A percentile compares a stretch with the other conserved stretches of the same genome.
phyloP scores from a whole-genome alignment of 1,284 basidiomycete species.

The Mycena sp. region DNA sequence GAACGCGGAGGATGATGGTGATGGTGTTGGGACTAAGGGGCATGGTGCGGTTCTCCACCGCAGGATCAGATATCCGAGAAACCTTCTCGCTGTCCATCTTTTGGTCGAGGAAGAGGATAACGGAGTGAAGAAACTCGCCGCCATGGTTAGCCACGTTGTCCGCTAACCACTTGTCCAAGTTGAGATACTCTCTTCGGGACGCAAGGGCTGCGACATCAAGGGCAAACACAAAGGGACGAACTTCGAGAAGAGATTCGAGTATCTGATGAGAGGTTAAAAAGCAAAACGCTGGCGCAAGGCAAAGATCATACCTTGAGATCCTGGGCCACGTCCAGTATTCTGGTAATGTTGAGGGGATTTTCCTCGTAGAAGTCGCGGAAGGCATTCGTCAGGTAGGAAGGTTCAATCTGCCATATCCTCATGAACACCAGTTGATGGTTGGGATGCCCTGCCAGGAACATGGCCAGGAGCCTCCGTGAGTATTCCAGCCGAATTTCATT shows the following conservation, averaged over 20 bases:
- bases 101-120: slow-evolving; percentile 88
- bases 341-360: slow-evolving; percentile 91
- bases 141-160: slow-evolving; percentile 87
- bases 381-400: slow-evolving; percentile 84
- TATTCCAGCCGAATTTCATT: slow-evolving; percentile 89
- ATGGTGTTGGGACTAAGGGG: slow-evolving; percentile 87
- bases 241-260: slow-evolving; percentile 88
- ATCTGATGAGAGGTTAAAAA: slow-evolving; percentile 61
- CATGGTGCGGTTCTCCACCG: slow-evolving; percentile 84
- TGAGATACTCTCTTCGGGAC: slow-evolving; percentile 92
- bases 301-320: slow-evolving; percentile 81
- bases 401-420: slow-evolving; percentile 93
- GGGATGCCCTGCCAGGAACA: slow-evolving; percentile 94
- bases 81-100: slow-evolving; percentile 92
- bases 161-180: slow-evolving; percentile 96
- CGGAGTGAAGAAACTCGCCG: slow-evolving; percentile 86
- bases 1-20: slow-evolving; percentile 89
- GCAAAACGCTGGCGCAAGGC: background rate
- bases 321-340: slow-evolving; percentile 95
- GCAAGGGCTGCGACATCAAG: slow-evolving; percentile 95
- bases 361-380: slow-evolving; percentile 94
- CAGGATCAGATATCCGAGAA: slow-evolving; percentile 80
- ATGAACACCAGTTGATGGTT: slow-evolving; percentile 97
- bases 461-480: slow-evolving; percentile 84
- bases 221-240: slow-evolving; percentile 87